Conservation (phyloP, 306 rosid species). For the Argentina anserina region DNA sequence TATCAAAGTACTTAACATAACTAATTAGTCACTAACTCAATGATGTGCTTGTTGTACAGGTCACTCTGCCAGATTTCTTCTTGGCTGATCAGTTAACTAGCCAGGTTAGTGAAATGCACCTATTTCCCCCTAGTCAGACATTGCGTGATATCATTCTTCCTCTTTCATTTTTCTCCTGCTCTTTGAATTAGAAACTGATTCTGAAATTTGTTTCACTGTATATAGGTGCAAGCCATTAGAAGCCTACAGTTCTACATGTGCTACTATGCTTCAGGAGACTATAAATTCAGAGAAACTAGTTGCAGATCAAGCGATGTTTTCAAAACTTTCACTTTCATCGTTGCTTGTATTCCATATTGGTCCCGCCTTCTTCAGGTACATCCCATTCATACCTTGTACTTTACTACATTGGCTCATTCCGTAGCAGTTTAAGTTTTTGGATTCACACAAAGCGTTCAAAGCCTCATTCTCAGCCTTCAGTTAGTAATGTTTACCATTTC, state of each 20-base stretch:
- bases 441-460: not conserved
- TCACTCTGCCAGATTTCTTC: slow-evolving; percentile 65
- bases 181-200: not conserved
- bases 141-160: not conserved
- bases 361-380: slow-evolving; percentile 61
- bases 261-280: slow-evolving; percentile 69
- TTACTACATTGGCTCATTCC: not conserved
- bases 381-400: not conserved
- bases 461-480: not conserved
- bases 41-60: slow-evolving; percentile 34
- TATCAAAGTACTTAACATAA: not conserved
- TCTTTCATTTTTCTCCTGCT: not conserved
- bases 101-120: slow-evolving; percentile 39
- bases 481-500: not conserved
- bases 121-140: not conserved
- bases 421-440: not conserved
- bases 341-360: slow-evolving; percentile 54
- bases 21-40: not conserved
- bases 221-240: slow-evolving; percentile 64
- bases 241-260: slow-evolving; percentile 67
- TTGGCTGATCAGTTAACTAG: slow-evolving; percentile 77
- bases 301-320: slow-evolving; percentile 30
- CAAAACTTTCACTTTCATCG: slow-evolving; percentile 44
- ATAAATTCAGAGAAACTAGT: slow-evolving; percentile 34
- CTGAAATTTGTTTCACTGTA: not conserved